phyloP scores from a whole-genome alignment of 1,139 yeast species.

The Hyphopichia pseudoburtonii region DNA sequence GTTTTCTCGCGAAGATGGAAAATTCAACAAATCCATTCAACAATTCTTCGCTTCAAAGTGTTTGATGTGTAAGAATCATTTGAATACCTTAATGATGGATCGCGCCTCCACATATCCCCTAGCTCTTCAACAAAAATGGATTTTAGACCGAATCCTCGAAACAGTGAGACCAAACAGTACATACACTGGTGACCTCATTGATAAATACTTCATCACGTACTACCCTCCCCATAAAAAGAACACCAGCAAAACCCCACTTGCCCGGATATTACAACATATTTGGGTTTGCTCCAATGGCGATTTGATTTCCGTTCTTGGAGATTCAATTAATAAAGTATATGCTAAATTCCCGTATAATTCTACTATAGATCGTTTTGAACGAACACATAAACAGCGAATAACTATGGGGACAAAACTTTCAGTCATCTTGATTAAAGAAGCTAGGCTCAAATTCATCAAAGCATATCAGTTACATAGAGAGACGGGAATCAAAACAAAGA shows the following conservation, averaged over 20 bases:
- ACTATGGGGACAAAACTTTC: slow-evolving; percentile 29
- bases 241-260: slow-evolving; percentile 22
- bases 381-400: slow-evolving; percentile 27
- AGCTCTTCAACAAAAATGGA: slow-evolving; percentile 25
- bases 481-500: not conserved
- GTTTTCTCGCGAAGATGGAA: no score
- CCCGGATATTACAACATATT: slow-evolving; percentile 28
- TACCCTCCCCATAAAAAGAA: slow-evolving; percentile 4
- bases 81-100: not conserved
- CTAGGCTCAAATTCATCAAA: slow-evolving; percentile 25
- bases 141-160: slow-evolving; percentile 12
- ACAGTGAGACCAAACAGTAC: slow-evolving; percentile 7
- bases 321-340: slow-evolving; percentile 29
- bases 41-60: no score
- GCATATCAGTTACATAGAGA: slow-evolving; percentile 6
- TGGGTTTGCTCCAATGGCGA: slow-evolving; percentile 14
- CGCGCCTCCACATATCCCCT: slow-evolving; percentile 15
- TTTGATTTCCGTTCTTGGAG: slow-evolving; percentile 32
- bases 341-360: slow-evolving; percentile 29
- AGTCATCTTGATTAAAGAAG: slow-evolving; percentile 24
- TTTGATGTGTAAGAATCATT: no score
- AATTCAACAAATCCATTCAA: no score
- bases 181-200: slow-evolving; percentile 15
- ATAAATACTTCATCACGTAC: slow-evolving; percentile 17
- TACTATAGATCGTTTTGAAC: slow-evolving; percentile 31